A percentile compares a stretch with the other conserved stretches of the same genome.
phyloP scores from a whole-genome alignment of 768 basidiomycete genomes.

The Baorangia bicolor region DNA sequence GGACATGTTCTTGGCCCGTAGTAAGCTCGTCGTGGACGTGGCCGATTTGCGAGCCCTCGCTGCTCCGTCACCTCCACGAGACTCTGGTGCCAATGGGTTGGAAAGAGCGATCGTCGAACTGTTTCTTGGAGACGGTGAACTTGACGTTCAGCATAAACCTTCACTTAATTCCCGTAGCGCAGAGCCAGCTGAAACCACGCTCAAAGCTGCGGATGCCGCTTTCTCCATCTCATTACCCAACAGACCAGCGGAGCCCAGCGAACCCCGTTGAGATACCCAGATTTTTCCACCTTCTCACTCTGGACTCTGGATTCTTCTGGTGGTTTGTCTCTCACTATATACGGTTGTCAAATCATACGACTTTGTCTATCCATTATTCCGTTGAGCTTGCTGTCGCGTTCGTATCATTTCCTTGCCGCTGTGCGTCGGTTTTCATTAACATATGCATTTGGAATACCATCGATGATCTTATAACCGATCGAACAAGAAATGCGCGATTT shows the following conservation, averaged over 20 bases:
- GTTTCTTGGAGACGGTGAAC: constrained; percentile 31
- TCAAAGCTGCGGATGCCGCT: not conserved
- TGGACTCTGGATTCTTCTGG: constrained; percentile 8
- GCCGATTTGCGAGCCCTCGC: constrained; percentile 31
- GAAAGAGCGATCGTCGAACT: constrained; percentile 55
- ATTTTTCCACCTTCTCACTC: not conserved
- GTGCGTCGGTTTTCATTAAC: constrained; percentile 14
- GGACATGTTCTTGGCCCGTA: constrained; percentile 75
- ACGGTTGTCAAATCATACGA: constrained; percentile 10
- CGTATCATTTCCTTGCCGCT: constrained; percentile 13
- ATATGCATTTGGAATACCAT: constrained; percentile 14
- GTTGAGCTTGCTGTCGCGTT: constrained; percentile 9
- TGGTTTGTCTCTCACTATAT: constrained; percentile 8
- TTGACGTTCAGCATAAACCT: not conserved
- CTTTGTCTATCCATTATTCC: constrained; percentile 15
- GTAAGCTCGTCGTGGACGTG: constrained; percentile 41
- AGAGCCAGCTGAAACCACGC: constrained; percentile 1
- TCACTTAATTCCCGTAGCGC: not conserved
- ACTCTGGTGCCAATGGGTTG: constrained; percentile 30
- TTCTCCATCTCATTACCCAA: not conserved
- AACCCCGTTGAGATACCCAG: constrained; percentile 18
- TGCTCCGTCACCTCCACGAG: constrained; percentile 37
- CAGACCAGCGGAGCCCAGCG: not conserved
- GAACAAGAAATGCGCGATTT: not conserved
- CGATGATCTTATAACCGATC: not conserved